Base-by-base conservation (phyloP, 305 asterid genomes). In the Fraxinus angustifolia region DNA sequence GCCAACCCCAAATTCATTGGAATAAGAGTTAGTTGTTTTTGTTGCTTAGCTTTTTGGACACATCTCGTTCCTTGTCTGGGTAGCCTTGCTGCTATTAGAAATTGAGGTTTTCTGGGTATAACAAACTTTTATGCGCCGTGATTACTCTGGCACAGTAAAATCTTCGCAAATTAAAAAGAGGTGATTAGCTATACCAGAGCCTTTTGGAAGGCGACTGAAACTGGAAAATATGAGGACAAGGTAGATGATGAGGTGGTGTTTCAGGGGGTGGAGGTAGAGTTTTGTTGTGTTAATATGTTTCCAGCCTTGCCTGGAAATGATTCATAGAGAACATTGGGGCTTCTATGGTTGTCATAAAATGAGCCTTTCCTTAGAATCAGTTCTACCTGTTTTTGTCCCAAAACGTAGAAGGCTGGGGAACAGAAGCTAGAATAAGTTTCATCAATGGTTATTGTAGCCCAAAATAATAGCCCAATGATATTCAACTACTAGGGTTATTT, bases 381-480 rank as follows among this genome's bases (percentile, higher is more conserved):
- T 70, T 79, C 62, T 73, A 16, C 45, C 36, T 8, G 4, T 67
- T 80, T 60, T 58, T 78, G 5, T 19, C 74, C 14, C 21, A 21
- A 75, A 42, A 28, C 28, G n/a, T 65, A 3, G 58, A 78, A 78
- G 58, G 33, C 19, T 8, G 78, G 70, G 40, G 77, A 4, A 26
- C 7, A 56, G 53, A 82, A 82, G 74, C 82, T 82, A 40, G 28
- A 26, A 73, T 73, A 34, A 76, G 16, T 62, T 60, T 67, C 58
- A 34, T 42, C 42, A 72, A 48, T 58, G 7, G 82, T 62, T 58
- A 62, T 75, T 60, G 33, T 56, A 31, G 31, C 53, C 73, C 80
- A 58, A 31, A 8, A 38, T 42, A 50, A 62, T 78, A 62, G 77
- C 56, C 79, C 48, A 23, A 50, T 30, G 65, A 36, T 83, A 35